Conservation (phyloP, 148 eudicot species). For the Salicornia ramosissima region DNA sequence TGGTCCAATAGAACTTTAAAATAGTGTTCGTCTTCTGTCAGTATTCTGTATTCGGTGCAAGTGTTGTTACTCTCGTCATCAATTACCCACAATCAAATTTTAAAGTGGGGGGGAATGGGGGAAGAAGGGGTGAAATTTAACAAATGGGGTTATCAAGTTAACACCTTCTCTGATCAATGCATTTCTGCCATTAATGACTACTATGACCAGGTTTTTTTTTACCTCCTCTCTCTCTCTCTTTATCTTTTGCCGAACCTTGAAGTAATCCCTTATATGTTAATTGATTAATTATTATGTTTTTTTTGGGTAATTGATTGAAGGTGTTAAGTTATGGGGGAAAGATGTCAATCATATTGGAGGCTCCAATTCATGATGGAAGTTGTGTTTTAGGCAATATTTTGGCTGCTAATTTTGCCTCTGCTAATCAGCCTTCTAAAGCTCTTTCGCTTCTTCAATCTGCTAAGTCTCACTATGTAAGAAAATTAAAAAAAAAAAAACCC, state of each 20-base stretch:
- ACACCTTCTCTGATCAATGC: conserved; percentile 61
- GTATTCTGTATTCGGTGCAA: no score
- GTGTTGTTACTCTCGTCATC: no score
- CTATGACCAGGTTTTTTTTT: conserved; percentile 57
- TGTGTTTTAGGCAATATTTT: conserved; percentile 77
- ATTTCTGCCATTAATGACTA: conserved; percentile 67
- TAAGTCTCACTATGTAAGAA: conserved; percentile 46
- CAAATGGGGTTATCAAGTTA: conserved; percentile 74
- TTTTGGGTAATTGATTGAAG: conserved; percentile 26
- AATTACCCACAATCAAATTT: no score
- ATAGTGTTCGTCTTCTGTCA: no score
- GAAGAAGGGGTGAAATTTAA: conserved; percentile 36
- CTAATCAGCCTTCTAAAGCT: conserved; percentile 37
- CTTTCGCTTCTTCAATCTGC: conserved; percentile 51
- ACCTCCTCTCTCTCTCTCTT: no score
- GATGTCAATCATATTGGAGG: conserved; percentile 64
- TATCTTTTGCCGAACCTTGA: neutral
- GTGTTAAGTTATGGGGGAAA: conserved; percentile 71
- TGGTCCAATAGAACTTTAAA: no score
- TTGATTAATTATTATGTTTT: neutral
- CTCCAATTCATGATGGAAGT: conserved; percentile 49
- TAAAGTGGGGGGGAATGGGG: no score
- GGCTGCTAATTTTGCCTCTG: conserved; percentile 52
- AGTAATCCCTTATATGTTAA: neutral
- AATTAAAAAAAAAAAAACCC: neutral